phyloP scores from a whole-genome alignment of 495 filamentous ascomycete species.

The Penicillium roqueforti region DNA sequence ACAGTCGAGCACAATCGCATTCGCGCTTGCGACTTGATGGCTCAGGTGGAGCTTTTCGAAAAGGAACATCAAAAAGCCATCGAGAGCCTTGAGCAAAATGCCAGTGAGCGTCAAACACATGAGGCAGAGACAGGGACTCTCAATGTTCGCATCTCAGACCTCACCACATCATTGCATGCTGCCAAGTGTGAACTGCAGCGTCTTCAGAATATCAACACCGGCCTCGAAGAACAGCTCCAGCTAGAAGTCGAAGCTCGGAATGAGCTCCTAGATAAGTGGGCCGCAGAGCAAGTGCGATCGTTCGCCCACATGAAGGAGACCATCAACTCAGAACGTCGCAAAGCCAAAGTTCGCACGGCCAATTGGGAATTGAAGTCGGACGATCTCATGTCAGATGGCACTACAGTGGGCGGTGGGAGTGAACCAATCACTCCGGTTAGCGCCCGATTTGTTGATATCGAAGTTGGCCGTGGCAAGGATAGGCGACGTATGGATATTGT shows the following conservation, averaged over 20 bases:
- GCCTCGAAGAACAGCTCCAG: constrained; percentile 35
- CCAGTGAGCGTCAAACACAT: constrained; percentile 29
- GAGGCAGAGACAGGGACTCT: constrained; percentile 42
- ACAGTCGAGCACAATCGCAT: constrained; percentile 33
- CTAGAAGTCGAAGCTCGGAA: constrained; percentile 37
- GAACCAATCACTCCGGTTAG: constrained; percentile 47
- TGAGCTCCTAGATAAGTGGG: constrained; percentile 37
- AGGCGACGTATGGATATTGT: constrained; percentile 57
- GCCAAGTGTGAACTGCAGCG: constrained; percentile 31
- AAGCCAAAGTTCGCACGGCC: constrained; percentile 37
- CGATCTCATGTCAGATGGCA: constrained; percentile 49
- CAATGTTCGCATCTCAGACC: constrained; percentile 39
- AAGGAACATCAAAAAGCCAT: constrained; percentile 26
- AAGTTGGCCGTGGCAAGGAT: constrained; percentile 43
- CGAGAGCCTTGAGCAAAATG: constrained; percentile 26
- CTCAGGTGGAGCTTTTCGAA: constrained; percentile 31
- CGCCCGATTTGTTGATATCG: constrained; percentile 44
- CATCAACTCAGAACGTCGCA: constrained; percentile 33
- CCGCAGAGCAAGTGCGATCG: constrained; percentile 34
- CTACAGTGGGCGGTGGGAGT: constrained; percentile 28
- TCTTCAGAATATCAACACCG: constrained; percentile 29
- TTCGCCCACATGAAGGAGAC: constrained; percentile 41
- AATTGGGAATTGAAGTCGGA: constrained; percentile 44
- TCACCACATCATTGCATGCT: constrained; percentile 35
- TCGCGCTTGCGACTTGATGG: constrained; percentile 35